Base-by-base conservation (phyloP, 2,329 filamentous ascomycete species). In the Talaromyces sp. region DNA sequence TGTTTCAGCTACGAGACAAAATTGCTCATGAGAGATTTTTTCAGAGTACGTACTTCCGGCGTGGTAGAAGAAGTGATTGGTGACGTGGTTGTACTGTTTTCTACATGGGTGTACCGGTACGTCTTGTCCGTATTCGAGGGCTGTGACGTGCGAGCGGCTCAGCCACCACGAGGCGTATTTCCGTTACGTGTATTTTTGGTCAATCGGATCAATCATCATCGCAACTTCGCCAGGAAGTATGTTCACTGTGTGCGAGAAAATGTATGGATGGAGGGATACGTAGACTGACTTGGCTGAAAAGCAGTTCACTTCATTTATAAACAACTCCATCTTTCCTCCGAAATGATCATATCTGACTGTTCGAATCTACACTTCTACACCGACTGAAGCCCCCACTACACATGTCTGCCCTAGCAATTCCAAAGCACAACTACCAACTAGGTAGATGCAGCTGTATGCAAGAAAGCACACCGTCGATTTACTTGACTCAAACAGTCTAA, bases 101-200 rank as follows among this genome's bases (percentile, higher is more conserved):
- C 22, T 48, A 9, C 22, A 48, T 2, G 22, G 27, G 27, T 31
- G 27, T 7, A 31, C 27, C 27, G 27, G 27, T 31, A 5, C 27
- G 5, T 31, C 27, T 41, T 6, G 13, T 41, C 33, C 10, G 50
- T 54, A 19, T 37, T 19, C 22, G 19, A 7, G 27, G 16, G 13
- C 47, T 27, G 47, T 50, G 52, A 56, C 52, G 33, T 39, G n/a
- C 14, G n/a, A 56, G 33, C 33, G 52, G 33, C 33, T 14, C 31
- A 39, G 33, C 52, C 52, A 56, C 52, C 52, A 54, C 50, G 50
- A 35, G 50, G 50, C 5, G 52, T 56, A 56, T 56, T 39, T 22
- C n/a, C 1, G 33, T 37, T 56, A 56, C 50, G 52, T 22, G 52
- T 39, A 56, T 37, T 56, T 56, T 56, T 56, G 52, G 39, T 54